Evolutionary conservation across 441 rosid genomes (phyloP).

Genomic region (Gossypium gossypioides): DNA sequence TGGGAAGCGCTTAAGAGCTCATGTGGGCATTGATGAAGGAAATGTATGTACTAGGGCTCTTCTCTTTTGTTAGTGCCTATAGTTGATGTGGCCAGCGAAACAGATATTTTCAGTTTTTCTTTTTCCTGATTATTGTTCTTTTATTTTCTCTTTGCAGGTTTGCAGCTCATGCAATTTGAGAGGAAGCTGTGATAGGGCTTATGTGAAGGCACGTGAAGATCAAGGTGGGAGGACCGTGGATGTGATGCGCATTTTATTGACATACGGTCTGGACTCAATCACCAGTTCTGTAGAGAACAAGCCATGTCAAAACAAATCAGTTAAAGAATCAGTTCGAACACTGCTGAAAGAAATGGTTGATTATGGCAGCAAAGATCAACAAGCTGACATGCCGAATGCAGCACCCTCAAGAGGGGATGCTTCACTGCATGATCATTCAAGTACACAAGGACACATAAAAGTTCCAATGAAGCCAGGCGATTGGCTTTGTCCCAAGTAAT

Average conservation of each 20-base stretch:
- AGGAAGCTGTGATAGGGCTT: conserved; percentile 82
- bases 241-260: conserved; percentile 65
- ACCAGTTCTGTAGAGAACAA: conserved; percentile 43
- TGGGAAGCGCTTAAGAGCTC: conserved; percentile 67
- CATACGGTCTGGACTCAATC: conserved; percentile 50
- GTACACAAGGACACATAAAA: conserved; percentile 19
- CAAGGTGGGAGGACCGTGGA: conserved; percentile 66
- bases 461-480: conserved; percentile 55
- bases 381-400: conserved; percentile 15
- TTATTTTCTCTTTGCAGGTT: conserved; percentile 32
- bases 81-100: neutral
- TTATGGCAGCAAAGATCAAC: conserved; percentile 27
- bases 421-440: neutral
- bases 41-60: conserved; percentile 34
- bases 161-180: conserved; percentile 79
- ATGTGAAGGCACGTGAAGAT: conserved; percentile 45
- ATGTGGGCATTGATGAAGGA: conserved; percentile 56
- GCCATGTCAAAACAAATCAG: conserved; percentile 44
- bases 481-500: conserved; percentile 71
- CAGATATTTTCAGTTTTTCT: neutral
- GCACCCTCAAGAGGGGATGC: conserved; percentile 9
- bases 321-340: conserved; percentile 49
- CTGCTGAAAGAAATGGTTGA: conserved; percentile 55
- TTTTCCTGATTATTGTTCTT: neutral
- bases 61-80: neutral